Conservation (phyloP, 768 basidiomycete genomes). For the Hericium alpestre region DNA sequence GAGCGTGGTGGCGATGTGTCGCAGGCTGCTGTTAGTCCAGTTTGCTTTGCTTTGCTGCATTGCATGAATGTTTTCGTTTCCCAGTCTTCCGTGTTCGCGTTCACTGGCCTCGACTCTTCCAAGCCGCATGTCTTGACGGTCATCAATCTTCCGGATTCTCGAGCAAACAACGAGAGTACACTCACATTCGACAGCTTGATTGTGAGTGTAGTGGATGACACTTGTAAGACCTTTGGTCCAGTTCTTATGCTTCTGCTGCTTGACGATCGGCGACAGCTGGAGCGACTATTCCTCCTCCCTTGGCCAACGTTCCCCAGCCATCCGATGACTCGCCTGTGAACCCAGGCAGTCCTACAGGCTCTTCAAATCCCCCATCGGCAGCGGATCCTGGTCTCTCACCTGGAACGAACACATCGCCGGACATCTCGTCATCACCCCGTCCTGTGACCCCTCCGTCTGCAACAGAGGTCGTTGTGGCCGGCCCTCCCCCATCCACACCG, state of each 20-base stretch:
- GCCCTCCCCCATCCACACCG: too few relatives aligned
- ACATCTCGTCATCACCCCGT: too few relatives aligned
- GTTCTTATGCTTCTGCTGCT: neutral
- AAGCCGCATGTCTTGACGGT: neutral
- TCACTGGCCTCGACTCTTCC: neutral
- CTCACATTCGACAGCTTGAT: neutral
- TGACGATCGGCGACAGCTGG: too few relatives aligned
- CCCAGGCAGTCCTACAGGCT: neutral
- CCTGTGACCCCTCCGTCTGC: too few relatives aligned
- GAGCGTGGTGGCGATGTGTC: too few relatives aligned
- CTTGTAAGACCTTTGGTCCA: neutral
- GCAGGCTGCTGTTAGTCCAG: too few relatives aligned
- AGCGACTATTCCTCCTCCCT: neutral
- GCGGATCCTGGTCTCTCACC: too few relatives aligned
- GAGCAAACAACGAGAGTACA: neutral
- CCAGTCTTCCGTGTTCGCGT: neutral
- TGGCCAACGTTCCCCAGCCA: neutral
- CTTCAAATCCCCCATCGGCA: neutral
- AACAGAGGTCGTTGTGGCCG: too few relatives aligned
- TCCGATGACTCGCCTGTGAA: neutral
- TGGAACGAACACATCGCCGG: too few relatives aligned
- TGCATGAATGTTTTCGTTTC: neutral
- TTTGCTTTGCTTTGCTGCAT: too few relatives aligned
- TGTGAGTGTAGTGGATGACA: neutral
- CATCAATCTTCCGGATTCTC: constrained; percentile 1